These are phyloP conservation scores for Orbilia javanica DNA, from an alignment of 2,329 filamentous ascomycete species.

Conservation along the genomic window DNA sequence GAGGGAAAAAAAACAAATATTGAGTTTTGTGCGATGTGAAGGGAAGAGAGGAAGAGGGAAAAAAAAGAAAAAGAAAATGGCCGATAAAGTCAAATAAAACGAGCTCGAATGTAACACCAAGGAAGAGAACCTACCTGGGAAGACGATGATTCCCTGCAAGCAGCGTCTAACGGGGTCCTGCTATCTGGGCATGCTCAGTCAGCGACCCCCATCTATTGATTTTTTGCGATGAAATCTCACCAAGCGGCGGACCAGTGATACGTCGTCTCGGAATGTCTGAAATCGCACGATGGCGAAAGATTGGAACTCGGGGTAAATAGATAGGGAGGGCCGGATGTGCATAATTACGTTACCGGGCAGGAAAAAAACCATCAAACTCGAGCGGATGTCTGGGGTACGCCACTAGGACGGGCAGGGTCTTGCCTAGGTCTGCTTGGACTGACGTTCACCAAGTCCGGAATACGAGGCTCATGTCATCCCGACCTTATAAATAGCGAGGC, in stretches of 20 bases:
- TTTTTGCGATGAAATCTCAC: not conserved
- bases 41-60: not conserved
- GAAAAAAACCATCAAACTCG: slow-evolving; percentile 21
- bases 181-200: slow-evolving; percentile 5
- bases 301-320: slow-evolving; percentile 16
- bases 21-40: slow-evolving; percentile 12
- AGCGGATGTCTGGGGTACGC: slow-evolving; percentile 44
- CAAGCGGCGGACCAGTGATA: not conserved
- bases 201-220: slow-evolving; percentile 5
- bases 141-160: slow-evolving; percentile 2
- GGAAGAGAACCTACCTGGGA: slow-evolving; percentile 13
- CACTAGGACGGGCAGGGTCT: slow-evolving; percentile 39
- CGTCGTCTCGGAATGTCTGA: slow-evolving; percentile 11
- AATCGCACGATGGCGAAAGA: slow-evolving; percentile 19
- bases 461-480: slow-evolving; percentile 47
- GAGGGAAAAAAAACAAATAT: slow-evolving; percentile 25
- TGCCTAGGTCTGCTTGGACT: slow-evolving; percentile 31
- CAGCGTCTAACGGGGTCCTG: slow-evolving; percentile 9
- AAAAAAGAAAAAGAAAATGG: slow-evolving; percentile 15
- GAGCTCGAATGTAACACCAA: slow-evolving; percentile 17
- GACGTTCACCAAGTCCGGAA: slow-evolving; percentile 21
- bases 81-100: slow-evolving; percentile 26
- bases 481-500: slow-evolving; percentile 26
- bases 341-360: slow-evolving; percentile 50
- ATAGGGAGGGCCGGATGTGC: slow-evolving; percentile 32